Conservation (phyloP, 208 protist genomes). For the Leishmania martiniquensis region DNA sequence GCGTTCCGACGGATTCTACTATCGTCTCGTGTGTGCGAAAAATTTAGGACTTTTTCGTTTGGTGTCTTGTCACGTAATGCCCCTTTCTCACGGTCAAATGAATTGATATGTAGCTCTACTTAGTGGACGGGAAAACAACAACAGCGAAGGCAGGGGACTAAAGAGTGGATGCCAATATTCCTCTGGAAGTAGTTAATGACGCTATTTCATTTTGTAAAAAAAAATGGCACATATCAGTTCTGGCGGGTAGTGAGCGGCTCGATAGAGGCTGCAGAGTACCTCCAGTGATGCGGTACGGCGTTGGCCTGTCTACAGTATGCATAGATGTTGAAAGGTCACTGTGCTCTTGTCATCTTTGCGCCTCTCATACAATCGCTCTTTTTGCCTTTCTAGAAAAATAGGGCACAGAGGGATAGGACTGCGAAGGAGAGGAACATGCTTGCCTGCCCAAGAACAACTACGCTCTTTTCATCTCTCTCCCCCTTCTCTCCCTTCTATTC, state of each 20-base stretch:
- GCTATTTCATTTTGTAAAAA: neutral
- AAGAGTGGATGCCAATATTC: neutral
- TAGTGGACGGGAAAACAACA: constrained; percentile 10
- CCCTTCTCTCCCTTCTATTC: neutral
- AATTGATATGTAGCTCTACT: neutral
- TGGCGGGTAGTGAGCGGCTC: neutral
- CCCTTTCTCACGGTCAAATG: constrained; percentile 3
- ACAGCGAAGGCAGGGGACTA: neutral
- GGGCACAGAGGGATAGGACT: neutral
- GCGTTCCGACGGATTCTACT: constrained; percentile 6
- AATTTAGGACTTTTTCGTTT: constrained; percentile 16
- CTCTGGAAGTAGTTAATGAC: neutral
- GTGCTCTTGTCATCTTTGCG: neutral
- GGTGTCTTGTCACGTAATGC: constrained; percentile 7
- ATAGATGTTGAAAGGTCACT: neutral
- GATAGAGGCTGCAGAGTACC: neutral
- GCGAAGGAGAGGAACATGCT: neutral
- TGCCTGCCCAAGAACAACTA: neutral
- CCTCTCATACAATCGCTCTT: neutral
- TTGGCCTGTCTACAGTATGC: neutral
- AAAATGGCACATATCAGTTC: neutral
- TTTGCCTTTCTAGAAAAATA: too few species aligned
- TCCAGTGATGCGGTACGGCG: neutral
- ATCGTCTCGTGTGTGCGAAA: constrained; percentile 4
- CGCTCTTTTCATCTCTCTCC: neutral